Evolutionary conservation across 805 yeast species (phyloP).

Genomic region (Yamadazyma olivae): DNA sequence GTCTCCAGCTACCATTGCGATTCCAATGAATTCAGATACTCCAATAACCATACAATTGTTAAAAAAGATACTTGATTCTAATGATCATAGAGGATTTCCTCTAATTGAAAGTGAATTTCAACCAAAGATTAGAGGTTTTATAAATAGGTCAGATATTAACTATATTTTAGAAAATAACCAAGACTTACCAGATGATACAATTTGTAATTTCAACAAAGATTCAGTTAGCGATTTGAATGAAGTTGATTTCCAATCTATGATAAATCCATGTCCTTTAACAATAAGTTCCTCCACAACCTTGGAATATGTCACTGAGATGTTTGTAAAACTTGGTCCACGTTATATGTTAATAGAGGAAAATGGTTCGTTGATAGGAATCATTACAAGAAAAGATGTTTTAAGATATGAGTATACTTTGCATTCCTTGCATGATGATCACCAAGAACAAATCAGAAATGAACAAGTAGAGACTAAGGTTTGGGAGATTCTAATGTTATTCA

Average conservation of each 20-base stretch:
- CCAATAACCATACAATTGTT: conserved; percentile 30
- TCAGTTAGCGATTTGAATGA: conserved; percentile 5
- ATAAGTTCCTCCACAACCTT: conserved; percentile 53
- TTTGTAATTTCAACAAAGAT: conserved; percentile 7
- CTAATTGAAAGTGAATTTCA: conserved; percentile 38
- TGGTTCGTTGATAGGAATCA: conserved; percentile 66
- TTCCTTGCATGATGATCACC: conserved; percentile 4
- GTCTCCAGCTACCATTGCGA: conserved; percentile 40
- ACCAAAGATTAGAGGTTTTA: conserved; percentile 44
- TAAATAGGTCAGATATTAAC: conserved; percentile 41
- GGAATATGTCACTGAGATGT: conserved; percentile 62
- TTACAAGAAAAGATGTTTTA: conserved; percentile 82
- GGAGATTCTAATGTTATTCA: conserved; percentile 25
- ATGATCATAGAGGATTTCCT: conserved; percentile 51
- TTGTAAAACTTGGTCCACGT: conserved; percentile 77
- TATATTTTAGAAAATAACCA: conserved; percentile 20
- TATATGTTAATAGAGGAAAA: conserved; percentile 62
- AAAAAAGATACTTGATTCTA: conserved; percentile 27
- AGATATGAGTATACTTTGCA: conserved; percentile 50
- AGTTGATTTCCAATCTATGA: conserved; percentile 20
- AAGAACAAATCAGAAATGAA: conserved; percentile 15
- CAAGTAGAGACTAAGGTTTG: conserved; percentile 33
- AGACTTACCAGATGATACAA: conserved; percentile 7
- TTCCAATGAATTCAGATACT: conserved; percentile 32
- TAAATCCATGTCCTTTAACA: conserved; percentile 60